Conservation (phyloP, 352 stramenopile genomes). For the Pythium rhizo-oryzae region DNA sequence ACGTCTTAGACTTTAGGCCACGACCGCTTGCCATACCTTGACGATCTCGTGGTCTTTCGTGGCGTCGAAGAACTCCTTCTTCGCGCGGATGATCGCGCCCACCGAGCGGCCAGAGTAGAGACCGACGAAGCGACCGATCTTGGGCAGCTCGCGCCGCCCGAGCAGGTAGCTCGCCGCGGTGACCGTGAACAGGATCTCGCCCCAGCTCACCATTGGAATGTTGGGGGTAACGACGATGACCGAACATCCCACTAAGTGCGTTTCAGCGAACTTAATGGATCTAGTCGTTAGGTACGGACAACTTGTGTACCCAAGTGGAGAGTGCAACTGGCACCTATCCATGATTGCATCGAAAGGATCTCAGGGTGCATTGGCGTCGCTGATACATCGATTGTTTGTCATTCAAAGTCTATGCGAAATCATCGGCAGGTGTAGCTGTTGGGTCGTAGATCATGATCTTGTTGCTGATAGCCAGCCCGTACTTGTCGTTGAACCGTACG, state of each 20-base stretch:
- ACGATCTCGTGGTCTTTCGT: conserved; percentile 81
- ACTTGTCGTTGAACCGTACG: conserved; percentile 1
- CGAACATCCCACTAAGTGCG: no score
- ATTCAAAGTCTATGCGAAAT: not conserved
- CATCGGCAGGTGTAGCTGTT: not conserved
- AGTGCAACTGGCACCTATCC: no score
- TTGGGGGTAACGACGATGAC: no score
- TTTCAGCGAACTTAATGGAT: no score
- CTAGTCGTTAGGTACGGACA: no score
- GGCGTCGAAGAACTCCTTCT: conserved; percentile 85
- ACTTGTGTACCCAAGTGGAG: no score
- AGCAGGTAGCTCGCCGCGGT: conserved; percentile 70
- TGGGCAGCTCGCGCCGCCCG: conserved; percentile 69
- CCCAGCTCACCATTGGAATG: conserved; percentile 64
- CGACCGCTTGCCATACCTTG: conserved; percentile 37
- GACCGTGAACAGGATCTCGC: conserved; percentile 65
- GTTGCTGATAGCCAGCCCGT: conserved; percentile 20
- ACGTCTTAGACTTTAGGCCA: not conserved
- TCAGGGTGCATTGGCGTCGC: no score
- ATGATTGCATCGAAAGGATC: no score
- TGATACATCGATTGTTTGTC: no score
- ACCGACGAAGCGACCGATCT: conserved; percentile 61
- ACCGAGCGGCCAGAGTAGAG: conserved; percentile 64
- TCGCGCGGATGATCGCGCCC: conserved; percentile 72
- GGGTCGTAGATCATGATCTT: conserved; percentile 15